Conservation (phyloP, 108 stramenopile genomes). For the Fistulifera solaris region DNA sequence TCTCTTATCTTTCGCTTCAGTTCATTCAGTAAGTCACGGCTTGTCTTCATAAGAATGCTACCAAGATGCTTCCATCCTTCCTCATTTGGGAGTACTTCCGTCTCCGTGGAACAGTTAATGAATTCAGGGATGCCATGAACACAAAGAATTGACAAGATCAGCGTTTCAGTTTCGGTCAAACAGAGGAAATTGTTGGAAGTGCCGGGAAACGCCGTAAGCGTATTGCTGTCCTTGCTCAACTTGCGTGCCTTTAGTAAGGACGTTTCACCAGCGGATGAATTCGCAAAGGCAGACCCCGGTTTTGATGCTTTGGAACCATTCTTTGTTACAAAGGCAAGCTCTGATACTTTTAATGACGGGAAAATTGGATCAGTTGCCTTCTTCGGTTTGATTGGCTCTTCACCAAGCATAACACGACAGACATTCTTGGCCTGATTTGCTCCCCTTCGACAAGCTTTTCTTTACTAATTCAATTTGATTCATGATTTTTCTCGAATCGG, state of each 20-base stretch:
- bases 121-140: slow-evolving; percentile 49
- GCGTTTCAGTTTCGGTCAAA: slow-evolving; percentile 42
- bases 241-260: background rate
- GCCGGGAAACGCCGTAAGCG: background rate
- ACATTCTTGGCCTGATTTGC: slow-evolving; percentile 18
- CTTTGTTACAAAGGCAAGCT: background rate
- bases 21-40: background rate
- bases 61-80: background rate
- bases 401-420: slow-evolving; percentile 8
- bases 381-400: slow-evolving; percentile 1
- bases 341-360: slow-evolving; percentile 14
- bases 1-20: background rate
- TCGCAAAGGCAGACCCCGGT: background rate
- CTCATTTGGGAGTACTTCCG: background rate
- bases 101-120: background rate
- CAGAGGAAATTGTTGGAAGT: background rate
- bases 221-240: background rate
- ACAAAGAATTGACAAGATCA: slow-evolving; percentile 44
- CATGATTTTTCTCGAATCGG: slow-evolving; percentile 13
- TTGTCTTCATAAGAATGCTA: background rate
- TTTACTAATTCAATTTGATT: slow-evolving; percentile 13
- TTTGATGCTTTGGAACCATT: background rate
- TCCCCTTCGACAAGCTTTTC: slow-evolving; percentile 12
- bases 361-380: slow-evolving; percentile 11
- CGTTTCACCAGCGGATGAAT: background rate